Conservation (phyloP, 108 stramenopile genomes). For the Ochromonas danica region DNA sequence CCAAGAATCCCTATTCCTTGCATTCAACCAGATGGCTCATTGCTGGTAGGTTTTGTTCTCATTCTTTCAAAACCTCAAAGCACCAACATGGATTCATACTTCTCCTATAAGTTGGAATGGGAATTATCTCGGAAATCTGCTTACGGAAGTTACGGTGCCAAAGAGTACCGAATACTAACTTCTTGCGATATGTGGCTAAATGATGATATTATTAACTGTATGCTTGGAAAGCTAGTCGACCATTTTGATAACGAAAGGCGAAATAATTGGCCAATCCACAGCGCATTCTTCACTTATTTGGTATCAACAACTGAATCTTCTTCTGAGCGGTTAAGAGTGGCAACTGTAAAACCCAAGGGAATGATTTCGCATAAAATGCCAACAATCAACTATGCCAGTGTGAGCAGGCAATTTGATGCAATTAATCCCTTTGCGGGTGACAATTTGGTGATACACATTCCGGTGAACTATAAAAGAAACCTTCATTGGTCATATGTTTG, state of each 20-base stretch:
- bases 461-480: conserved; percentile 16
- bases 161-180: conserved; percentile 16
- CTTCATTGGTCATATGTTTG: conserved; percentile 16
- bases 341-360: conserved; percentile 15
- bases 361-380: conserved; percentile 16
- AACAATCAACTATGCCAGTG: conserved; percentile 15
- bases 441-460: conserved; percentile 16
- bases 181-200: conserved; percentile 15
- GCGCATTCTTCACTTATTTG: conserved; percentile 15
- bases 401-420: conserved; percentile 15
- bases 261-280: conserved; percentile 16
- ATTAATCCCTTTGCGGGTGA: conserved; percentile 15
- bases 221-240: conserved; percentile 14
- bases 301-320: conserved; percentile 16
- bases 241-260: conserved; percentile 15
- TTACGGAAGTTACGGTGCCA: conserved; percentile 14
- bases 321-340: conserved; percentile 14
- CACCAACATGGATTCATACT: conserved; percentile 15
- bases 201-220: conserved; percentile 17
- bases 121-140: conserved; percentile 15
- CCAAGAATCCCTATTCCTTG: conserved; percentile 9
- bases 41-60: conserved; percentile 15
- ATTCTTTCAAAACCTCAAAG: conserved; percentile 17
- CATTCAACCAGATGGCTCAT: conserved; percentile 15
- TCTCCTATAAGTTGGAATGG: conserved; percentile 15